Conservation (phyloP, 371 early-diverging fungal genomes). For the Zychaea mexicana region DNA sequence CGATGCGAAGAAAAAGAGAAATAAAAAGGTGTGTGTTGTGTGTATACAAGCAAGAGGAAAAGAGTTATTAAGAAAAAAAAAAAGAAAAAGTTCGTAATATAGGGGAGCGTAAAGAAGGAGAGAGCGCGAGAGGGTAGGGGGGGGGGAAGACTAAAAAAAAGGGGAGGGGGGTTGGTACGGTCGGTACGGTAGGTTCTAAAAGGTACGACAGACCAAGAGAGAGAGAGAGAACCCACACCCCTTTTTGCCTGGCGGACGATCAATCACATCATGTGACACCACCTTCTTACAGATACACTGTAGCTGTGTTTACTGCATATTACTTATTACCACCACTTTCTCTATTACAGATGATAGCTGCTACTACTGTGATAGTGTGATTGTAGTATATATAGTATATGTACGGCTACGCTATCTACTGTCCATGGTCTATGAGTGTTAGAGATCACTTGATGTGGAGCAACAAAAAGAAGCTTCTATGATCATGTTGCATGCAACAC, state of each 20-base stretch:
- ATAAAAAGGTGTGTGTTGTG: background rate
- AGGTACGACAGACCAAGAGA: background rate
- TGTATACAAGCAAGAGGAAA: background rate
- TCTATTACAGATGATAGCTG: too few species aligned
- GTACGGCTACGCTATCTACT: too few species aligned
- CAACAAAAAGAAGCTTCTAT: slow-evolving; percentile 1
- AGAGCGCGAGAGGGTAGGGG: background rate
- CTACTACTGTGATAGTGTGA: too few species aligned
- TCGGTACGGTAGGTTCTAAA: background rate
- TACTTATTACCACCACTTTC: too few species aligned
- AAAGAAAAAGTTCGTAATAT: slow-evolving; percentile 5
- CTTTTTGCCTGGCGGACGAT: background rate
- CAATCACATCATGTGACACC: background rate
- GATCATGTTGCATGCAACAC: background rate
- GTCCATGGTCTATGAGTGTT: too few species aligned
- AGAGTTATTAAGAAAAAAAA: background rate
- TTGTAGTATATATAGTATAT: too few species aligned
- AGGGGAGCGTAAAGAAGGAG: background rate
- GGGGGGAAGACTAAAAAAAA: background rate
- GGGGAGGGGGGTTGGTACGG: background rate
- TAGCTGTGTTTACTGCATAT: background rate
- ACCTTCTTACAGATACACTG: background rate
- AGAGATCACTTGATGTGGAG: background rate
- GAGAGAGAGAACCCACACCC: background rate
- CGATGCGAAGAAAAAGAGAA: background rate